Evolutionary conservation across 306 rosid species (phyloP), one percentile per base, ranked within the genome.

Genomic region (Sicyos baderoa): DNA sequence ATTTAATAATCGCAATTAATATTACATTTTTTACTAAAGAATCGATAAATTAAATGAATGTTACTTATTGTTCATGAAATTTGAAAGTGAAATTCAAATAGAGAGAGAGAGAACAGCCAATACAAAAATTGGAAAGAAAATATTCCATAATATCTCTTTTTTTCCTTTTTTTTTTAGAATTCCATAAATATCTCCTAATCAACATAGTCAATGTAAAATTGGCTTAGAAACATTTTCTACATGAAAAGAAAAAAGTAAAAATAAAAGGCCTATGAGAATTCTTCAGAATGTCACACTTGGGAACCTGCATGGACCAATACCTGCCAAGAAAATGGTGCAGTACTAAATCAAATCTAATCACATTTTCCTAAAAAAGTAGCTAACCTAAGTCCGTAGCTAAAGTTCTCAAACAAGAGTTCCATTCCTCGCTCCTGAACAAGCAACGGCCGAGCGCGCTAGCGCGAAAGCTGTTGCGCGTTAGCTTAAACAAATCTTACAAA

Each of bases 231-330:
- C 29, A 21, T 21, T 45, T 15, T 35, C 49, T 15, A 18, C 53
- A 17, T 14, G 14, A 55, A 54, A 7, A 22, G 14, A 65, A 65
- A 11, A 29, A 58, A 14, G 9, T 1, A 25, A 57, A 55, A 56
- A 56, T 3, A 12, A 11, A 22, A 2, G 7, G 2, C 63, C 42
- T 23, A 32, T 9, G 19, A 66, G 1, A 45, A 47, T 35, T 74
- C 63, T 70, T 73, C 64, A 77, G 16, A 77, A 32, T 11, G n/a
- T 56, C 57, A 79, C 81, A 22, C 81, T 77, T 54, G 87, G 87
- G 62, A 79, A 79, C 75, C 76, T 77, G 79, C 87, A 81, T 47
- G 72, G 47, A 27, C 74, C 72, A 67, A 17, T 67, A 77, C 86
- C 84, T 86, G 88, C 8, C 37, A 21, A 18, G 2, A 6, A 56